phyloP scores from a whole-genome alignment of 225 moss, liverwort and hornwort genomes.

The Sphagnum tenellum region DNA sequence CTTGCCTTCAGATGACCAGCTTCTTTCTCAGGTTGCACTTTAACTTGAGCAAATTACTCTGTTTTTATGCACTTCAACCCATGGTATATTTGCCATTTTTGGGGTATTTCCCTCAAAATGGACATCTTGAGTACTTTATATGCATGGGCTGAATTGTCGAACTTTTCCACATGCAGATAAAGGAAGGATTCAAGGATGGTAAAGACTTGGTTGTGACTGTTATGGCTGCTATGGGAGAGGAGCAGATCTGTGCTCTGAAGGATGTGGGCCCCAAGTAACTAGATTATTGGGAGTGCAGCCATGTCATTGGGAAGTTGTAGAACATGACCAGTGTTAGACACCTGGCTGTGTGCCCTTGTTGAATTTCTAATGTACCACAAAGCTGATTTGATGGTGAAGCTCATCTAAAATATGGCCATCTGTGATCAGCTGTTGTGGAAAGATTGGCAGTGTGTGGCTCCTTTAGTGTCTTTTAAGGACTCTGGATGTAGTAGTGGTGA shows the following conservation, averaged over 20 bases:
- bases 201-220: constrained; percentile 93
- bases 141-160: too few species aligned
- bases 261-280: constrained; percentile 76
- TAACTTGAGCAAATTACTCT: too few species aligned
- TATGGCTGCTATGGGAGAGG: constrained; percentile 96
- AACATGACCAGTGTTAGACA: constrained; percentile 8
- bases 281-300: constrained; percentile 7
- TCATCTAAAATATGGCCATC: constrained; percentile 22
- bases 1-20: too few species aligned
- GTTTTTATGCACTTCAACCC: too few species aligned
- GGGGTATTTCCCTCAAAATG: too few species aligned
- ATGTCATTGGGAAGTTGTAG: neutral
- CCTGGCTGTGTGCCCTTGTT: constrained; percentile 20
- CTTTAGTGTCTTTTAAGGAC: constrained; percentile 14
- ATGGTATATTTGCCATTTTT: too few species aligned
- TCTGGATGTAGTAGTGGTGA: constrained; percentile 8
- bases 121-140: too few species aligned
- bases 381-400: constrained; percentile 29
- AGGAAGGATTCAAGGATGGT: constrained; percentile 76
- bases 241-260: constrained; percentile 94
- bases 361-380: constrained; percentile 24
- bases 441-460: constrained; percentile 12
- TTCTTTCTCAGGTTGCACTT: too few species aligned
- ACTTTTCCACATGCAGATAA: constrained; percentile 38
- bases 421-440: constrained; percentile 21